Evolutionary conservation across 225 moss, liverwort and hornwort genomes (phyloP), one percentile per base, ranked within the genome.

Genomic region (Thuidium tamariscinum): DNA sequence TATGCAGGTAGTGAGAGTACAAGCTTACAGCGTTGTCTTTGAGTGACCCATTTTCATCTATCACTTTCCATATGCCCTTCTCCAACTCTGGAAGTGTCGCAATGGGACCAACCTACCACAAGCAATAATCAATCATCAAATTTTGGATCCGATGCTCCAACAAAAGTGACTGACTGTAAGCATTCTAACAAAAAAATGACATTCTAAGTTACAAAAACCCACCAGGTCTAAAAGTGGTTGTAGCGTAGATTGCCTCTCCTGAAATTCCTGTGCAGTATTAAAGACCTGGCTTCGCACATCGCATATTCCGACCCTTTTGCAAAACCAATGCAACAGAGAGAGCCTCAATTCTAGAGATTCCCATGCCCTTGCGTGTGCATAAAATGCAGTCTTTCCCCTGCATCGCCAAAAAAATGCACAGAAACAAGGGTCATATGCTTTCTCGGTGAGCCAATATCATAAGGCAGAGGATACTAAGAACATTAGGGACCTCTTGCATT

Each of bases 31-130:
- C 87, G 70, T 86, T 93, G 82, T 97, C 96, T 84, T 95, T 96
- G 86, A 98, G 92, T 48, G 88, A 90, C 62, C 97, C 98, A 72
- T 95, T 95, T 66, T 97, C 97, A 55, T 95, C 95, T 65, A 96
- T 84, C 80, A 94, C 93, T 85, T 92, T 94, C 93, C 94, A 94
- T 78, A 97, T 93, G 62, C 90, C 74, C 88, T 97, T 95, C 82
- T 91, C 91, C 76, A 94, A 84, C 49, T 99, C 98, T 71, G 94
- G 95, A 92, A 94, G 96, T 46, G 94, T 88, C 85, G 88, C 91
- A 83, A 98, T 87, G 52, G 96, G 93, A 82, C 89, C 95, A 56
- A 97, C 91, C 96, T 96, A 89, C 77, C 77, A 68, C 42, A 76
- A 87, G 61, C 13, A 57, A 77, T 29, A 65, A 57, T 70, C n/a